phyloP scores from a whole-genome alignment of 306 rosid species.

The Hippophae tibetana region DNA sequence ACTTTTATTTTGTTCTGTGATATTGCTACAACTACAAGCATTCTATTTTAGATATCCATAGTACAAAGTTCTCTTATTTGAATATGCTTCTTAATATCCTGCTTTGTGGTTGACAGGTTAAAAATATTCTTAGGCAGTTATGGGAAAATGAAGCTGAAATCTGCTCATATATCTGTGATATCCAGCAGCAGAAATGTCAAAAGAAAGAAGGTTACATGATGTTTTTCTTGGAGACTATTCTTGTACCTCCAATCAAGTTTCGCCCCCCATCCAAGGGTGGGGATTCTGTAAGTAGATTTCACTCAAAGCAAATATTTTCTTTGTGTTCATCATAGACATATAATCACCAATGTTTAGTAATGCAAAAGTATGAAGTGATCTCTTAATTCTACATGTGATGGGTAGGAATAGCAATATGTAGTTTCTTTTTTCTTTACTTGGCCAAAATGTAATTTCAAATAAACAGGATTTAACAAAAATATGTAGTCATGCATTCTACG shows the following conservation, averaged over 20 bases:
- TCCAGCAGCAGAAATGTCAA: conserved; percentile 59
- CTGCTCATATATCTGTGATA: conserved; percentile 56
- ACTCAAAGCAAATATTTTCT: background rate
- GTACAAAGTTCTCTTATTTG: background rate
- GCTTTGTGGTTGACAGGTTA: conserved; percentile 38
- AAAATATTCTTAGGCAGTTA: conserved; percentile 37
- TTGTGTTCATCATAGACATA: background rate
- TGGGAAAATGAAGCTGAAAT: conserved; percentile 70
- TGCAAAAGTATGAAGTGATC: background rate
- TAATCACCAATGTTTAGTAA: background rate
- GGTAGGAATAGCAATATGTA: too few relatives aligned
- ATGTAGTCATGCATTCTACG: too few relatives aligned
- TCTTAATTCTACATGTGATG: background rate
- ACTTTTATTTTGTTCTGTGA: background rate
- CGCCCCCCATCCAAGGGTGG: conserved; percentile 85
- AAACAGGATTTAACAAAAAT: too few relatives aligned
- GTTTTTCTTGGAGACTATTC: conserved; percentile 80
- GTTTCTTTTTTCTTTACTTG: too few relatives aligned
- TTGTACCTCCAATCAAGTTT: conserved; percentile 82
- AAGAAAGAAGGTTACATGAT: conserved; percentile 54
- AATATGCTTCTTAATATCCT: background rate
- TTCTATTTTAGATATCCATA: background rate
- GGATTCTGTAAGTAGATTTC: conserved; percentile 51
- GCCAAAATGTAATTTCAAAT: too few relatives aligned
- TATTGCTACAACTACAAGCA: background rate